A percentile compares a stretch with the other conserved stretches of the same genome.
These are phyloP conservation scores for Metarhizium album DNA, from an alignment of 2,329 filamentous ascomycete genomes.

Conservation along the genomic window DNA sequence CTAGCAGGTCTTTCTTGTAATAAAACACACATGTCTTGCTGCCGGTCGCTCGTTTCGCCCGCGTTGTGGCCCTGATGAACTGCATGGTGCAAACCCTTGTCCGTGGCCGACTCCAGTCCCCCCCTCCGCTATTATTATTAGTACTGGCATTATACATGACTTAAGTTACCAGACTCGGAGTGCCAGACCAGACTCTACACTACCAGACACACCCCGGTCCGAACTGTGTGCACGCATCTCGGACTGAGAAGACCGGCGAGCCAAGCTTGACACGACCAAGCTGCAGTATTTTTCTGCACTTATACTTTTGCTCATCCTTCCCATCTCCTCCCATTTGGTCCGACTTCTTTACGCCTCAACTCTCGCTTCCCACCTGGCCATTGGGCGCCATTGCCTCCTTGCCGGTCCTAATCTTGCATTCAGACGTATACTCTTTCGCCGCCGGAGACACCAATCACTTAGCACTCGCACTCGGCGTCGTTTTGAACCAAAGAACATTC, in stretches of 20 bases:
- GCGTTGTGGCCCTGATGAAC: conserved; percentile 13
- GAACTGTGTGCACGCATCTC: neutral
- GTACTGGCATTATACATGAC: no score
- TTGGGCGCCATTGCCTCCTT: conserved; percentile 46
- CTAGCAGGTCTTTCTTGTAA: conserved; percentile 24
- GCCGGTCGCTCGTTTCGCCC: conserved; percentile 41
- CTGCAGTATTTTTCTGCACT: conserved; percentile 1
- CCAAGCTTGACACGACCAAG: conserved; percentile 2
- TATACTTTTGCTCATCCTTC: conserved; percentile 7
- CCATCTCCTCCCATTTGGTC: neutral
- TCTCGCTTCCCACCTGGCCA: conserved; percentile 19
- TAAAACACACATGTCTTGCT: conserved; percentile 53
- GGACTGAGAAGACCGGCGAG: neutral
- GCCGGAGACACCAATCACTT: neutral
- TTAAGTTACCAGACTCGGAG: no score
- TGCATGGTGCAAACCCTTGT: conserved; percentile 4
- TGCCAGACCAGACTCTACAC: no score
- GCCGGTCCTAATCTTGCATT: conserved; percentile 7
- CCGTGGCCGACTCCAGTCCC: conserved; percentile 2
- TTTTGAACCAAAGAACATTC: neutral
- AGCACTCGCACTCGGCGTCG: neutral
- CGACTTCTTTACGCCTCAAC: conserved; percentile 3
- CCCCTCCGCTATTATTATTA: neutral
- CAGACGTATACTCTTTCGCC: neutral
- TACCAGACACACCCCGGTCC: neutral